Percentiles rank a stretch among this genome's conserved stretches.
phyloP scores from a whole-genome alignment of 768 basidiomycete genomes.

The Rhizopogon salebrosus region DNA sequence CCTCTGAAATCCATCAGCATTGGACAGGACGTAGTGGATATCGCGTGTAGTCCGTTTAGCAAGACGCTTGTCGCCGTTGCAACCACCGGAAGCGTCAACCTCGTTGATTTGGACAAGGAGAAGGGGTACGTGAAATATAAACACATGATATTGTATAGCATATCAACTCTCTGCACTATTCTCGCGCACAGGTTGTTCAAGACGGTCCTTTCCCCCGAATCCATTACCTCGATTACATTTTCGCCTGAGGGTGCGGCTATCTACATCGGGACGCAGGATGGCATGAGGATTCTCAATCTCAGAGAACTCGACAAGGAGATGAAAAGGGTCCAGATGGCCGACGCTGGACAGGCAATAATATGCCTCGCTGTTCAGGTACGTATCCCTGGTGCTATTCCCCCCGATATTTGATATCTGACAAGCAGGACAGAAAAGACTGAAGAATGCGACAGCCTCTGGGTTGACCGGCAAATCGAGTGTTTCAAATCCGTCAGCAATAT shows the following conservation, averaged over 20 bases:
- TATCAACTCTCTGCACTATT: constrained; percentile 1
- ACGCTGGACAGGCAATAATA: constrained; percentile 41
- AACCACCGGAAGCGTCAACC: constrained; percentile 45
- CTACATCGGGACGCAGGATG: constrained; percentile 60
- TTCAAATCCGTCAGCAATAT: constrained; percentile 9
- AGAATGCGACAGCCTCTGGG: constrained; percentile 2
- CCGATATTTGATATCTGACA: background rate
- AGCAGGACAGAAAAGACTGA: constrained; percentile 13
- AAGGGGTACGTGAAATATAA: constrained; percentile 44
- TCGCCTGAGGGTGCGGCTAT: constrained; percentile 65
- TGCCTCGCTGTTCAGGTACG: constrained; percentile 56
- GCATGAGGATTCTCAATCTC: constrained; percentile 60
- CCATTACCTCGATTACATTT: constrained; percentile 58
- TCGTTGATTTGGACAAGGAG: constrained; percentile 74
- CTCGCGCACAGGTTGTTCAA: constrained; percentile 46
- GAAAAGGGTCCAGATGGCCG: constrained; percentile 46
- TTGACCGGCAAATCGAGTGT: background rate
- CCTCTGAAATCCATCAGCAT: constrained; percentile 46
- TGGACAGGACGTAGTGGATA: constrained; percentile 45
- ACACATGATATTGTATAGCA: background rate
- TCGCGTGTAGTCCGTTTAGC: constrained; percentile 71
- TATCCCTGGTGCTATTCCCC: background rate
- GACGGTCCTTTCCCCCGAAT: constrained; percentile 45
- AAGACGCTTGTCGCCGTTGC: constrained; percentile 63
- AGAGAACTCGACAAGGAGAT: constrained; percentile 64